Evolutionary conservation across 768 basidiomycete genomes (phyloP).

Genomic region (Cubamyces sp.): DNA sequence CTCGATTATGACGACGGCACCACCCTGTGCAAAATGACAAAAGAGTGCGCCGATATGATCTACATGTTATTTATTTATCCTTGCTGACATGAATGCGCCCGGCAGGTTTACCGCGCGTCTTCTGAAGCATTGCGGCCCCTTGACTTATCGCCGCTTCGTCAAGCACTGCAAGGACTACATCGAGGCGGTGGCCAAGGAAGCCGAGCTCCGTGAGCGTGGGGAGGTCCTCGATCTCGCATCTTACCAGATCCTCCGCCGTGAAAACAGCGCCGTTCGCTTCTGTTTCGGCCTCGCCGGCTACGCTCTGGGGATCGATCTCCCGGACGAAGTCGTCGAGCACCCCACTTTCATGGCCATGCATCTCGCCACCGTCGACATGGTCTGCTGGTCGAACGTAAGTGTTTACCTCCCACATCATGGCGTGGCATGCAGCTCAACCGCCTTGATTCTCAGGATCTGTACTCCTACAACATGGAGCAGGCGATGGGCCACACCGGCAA

Average conservation of each 20-base stretch:
- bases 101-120: constrained; percentile 59
- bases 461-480: constrained; percentile 77
- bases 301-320: constrained; percentile 62
- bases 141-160: constrained; percentile 52
- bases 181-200: constrained; percentile 60
- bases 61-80: not conserved
- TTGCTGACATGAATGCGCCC: constrained; percentile 8
- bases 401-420: not conserved
- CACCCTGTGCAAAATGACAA: constrained; percentile 60
- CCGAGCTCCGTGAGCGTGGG: constrained; percentile 59
- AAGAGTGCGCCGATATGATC: constrained; percentile 49
- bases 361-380: constrained; percentile 63
- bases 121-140: constrained; percentile 46
- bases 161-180: constrained; percentile 59
- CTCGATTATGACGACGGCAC: constrained; percentile 58
- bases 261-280: constrained; percentile 68
- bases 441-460: constrained; percentile 53
- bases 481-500: constrained; percentile 65
- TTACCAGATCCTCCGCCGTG: constrained; percentile 62
- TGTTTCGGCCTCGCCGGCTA: constrained; percentile 69
- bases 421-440: not conserved
- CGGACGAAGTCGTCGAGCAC: constrained; percentile 63
- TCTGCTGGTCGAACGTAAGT: constrained; percentile 73
- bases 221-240: constrained; percentile 56
- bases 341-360: constrained; percentile 56